A percentile compares a stretch with the other conserved stretches of the same genome.
These are phyloP conservation scores for Tylopilus balloui DNA, from an alignment of 768 basidiomycete species.

Conservation along the genomic window DNA sequence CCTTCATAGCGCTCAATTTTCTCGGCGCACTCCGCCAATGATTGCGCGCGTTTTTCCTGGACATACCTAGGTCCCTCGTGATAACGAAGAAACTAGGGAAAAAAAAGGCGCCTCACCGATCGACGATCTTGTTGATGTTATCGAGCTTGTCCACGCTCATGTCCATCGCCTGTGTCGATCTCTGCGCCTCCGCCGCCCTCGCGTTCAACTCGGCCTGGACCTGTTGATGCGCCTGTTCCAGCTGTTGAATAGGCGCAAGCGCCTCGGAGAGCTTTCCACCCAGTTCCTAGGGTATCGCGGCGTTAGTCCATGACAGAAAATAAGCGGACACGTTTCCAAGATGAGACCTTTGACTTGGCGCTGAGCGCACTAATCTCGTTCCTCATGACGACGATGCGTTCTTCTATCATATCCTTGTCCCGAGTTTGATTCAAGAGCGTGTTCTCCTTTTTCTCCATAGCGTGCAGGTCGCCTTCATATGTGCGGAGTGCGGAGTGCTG, in stretches of 20 bases:
- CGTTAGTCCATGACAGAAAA: background rate
- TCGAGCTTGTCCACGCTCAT: conserved; percentile 58
- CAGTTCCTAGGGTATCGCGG: conserved; percentile 44
- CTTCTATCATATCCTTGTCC: conserved; percentile 54
- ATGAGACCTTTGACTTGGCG: conserved; percentile 47
- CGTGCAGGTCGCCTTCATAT: conserved; percentile 57
- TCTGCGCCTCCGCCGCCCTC: conserved; percentile 50
- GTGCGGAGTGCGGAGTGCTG: conserved; percentile 48
- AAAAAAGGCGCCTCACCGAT: conserved; percentile 42
- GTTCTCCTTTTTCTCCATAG: conserved; percentile 57
- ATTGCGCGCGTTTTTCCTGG: conserved; percentile 57
- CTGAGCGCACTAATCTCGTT: conserved; percentile 47
- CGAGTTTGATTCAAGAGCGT: conserved; percentile 53
- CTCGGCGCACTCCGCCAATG: conserved; percentile 54
- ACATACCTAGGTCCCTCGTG: conserved; percentile 65
- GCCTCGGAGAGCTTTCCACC: conserved; percentile 58
- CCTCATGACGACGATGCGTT: conserved; percentile 53
- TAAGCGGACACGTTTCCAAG: no score
- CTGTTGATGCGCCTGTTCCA: conserved; percentile 53
- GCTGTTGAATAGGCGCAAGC: conserved; percentile 57
- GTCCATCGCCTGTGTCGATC: conserved; percentile 58
- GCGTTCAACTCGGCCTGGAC: conserved; percentile 46
- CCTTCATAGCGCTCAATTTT: conserved; percentile 47
- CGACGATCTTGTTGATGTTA: conserved; percentile 56
- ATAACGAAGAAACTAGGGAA: background rate